These are phyloP conservation scores for Elaeis oleifera DNA, from an alignment of 202 grass and related monocot species.

Conservation along the genomic window DNA sequence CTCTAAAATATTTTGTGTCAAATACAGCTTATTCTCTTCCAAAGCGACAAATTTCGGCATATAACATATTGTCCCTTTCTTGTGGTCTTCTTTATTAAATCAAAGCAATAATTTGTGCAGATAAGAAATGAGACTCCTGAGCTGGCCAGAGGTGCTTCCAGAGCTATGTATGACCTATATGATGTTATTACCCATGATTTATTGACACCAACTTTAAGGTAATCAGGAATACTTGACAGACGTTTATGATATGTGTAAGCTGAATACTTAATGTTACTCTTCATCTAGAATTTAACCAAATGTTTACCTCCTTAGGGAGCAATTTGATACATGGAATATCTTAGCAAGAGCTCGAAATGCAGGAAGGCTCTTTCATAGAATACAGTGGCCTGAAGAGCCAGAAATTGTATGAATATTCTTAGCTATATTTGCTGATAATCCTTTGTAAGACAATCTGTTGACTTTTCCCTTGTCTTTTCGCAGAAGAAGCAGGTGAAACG, in stretches of 20 bases:
- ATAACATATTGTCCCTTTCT: too few species aligned
- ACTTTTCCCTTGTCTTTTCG: conserved; percentile 16
- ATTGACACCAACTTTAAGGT: conserved; percentile 64
- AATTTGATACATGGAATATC: conserved; percentile 82
- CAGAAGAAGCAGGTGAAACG: conserved; percentile 91
- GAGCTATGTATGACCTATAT: conserved; percentile 72
- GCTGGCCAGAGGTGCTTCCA: conserved; percentile 66
- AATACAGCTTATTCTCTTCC: too few species aligned
- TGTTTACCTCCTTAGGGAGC: conserved; percentile 53
- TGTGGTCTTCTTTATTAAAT: conserved; percentile 15
- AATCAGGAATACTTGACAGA: conserved; percentile 6
- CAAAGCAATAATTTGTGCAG: conserved; percentile 31
- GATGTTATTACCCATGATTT: conserved; percentile 85
- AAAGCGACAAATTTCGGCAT: too few species aligned
- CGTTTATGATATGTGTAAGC: neutral
- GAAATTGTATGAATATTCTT: conserved; percentile 51
- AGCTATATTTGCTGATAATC: neutral
- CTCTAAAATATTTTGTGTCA: too few species aligned
- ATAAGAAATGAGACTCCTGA: conserved; percentile 64
- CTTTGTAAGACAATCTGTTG: conserved; percentile 12
- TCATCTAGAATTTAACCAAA: conserved; percentile 16
- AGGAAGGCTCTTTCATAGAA: conserved; percentile 68
- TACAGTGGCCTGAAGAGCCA: conserved; percentile 66
- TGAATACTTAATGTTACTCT: neutral
- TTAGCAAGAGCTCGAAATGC: conserved; percentile 68